A percentile compares a stretch with the other conserved stretches of the same genome.
phyloP scores from a whole-genome alignment of 2,329 filamentous ascomycete genomes.

The Arthrobotrys musiformis region DNA sequence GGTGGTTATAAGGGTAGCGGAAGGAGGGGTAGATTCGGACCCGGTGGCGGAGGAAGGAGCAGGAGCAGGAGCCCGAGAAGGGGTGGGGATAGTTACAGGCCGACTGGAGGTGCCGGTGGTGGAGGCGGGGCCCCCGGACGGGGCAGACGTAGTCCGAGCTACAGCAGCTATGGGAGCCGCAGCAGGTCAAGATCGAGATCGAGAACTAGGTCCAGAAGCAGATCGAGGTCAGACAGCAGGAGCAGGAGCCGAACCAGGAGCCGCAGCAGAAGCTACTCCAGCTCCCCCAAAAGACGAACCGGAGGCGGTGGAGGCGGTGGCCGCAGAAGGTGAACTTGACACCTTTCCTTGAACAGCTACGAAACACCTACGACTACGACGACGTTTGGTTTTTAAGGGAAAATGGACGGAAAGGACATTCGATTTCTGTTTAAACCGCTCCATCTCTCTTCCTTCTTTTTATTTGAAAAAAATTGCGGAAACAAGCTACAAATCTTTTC shows the following conservation, averaged over 20 bases:
- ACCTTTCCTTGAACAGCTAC: too few species aligned
- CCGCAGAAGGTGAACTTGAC: constrained; percentile 14
- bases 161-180: constrained; percentile 65
- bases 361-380: background rate
- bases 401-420: background rate
- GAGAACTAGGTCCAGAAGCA: background rate
- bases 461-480: background rate
- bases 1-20: constrained; percentile 57
- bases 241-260: constrained; percentile 60
- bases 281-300: constrained; percentile 32
- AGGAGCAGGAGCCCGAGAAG: constrained; percentile 60
- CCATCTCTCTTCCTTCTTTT: background rate
- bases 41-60: constrained; percentile 60
- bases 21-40: constrained; percentile 61
- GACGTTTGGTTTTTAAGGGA: background rate
- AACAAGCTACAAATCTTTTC: background rate
- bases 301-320: constrained; percentile 31
- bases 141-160: constrained; percentile 72
- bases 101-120: constrained; percentile 60
- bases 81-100: constrained; percentile 61
- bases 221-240: constrained; percentile 60
- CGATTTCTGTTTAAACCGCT: background rate
- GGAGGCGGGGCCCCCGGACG: constrained; percentile 60
- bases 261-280: constrained; percentile 39
- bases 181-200: constrained; percentile 62